Conservation (phyloP, 2,329 filamentous ascomycete genomes). For the Ophiostoma perfectum region DNA sequence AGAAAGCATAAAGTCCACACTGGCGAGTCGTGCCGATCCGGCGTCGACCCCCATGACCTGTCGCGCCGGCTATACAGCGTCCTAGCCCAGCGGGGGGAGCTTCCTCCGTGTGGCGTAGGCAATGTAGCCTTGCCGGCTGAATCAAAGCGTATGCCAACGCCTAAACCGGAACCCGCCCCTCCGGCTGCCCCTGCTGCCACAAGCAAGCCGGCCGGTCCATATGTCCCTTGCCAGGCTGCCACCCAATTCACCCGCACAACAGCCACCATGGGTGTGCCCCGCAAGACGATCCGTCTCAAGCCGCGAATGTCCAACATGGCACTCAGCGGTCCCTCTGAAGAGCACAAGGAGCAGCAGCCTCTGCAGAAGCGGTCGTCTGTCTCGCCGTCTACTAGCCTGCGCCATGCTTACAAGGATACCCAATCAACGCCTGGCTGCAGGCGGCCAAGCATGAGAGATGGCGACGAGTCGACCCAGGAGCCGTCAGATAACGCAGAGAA, state of each 20-base stretch:
- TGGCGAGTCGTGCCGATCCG: conserved; percentile 6
- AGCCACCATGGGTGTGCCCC: conserved; percentile 33
- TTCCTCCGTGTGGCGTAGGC: not conserved
- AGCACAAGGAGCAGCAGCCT: not conserved
- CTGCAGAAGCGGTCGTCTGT: not conserved
- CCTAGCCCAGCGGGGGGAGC: conserved; percentile 43
- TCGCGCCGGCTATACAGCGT: conserved; percentile 48
- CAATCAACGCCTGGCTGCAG: not conserved
- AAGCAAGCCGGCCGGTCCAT: conserved; percentile 31
- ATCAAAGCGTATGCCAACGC: not conserved
- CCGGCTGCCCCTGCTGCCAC: not conserved
- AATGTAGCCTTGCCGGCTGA: not conserved
- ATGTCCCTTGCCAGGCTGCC: conserved; percentile 51
- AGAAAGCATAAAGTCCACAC: not conserved
- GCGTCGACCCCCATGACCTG: conserved; percentile 52
- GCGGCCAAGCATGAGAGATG: not conserved
- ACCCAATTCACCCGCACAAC: conserved; percentile 51
- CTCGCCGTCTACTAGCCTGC: conserved; percentile 1
- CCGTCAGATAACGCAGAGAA: not conserved
- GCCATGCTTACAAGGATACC: not conserved
- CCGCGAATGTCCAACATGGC: not conserved
- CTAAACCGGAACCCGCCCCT: conserved; percentile 2
- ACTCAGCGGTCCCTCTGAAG: not conserved
- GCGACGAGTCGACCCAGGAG: too few species aligned
- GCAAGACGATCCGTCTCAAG: not conserved